phyloP scores from a whole-genome alignment of 2,329 filamentous ascomycete genomes.

The Aspergillus sp. region DNA sequence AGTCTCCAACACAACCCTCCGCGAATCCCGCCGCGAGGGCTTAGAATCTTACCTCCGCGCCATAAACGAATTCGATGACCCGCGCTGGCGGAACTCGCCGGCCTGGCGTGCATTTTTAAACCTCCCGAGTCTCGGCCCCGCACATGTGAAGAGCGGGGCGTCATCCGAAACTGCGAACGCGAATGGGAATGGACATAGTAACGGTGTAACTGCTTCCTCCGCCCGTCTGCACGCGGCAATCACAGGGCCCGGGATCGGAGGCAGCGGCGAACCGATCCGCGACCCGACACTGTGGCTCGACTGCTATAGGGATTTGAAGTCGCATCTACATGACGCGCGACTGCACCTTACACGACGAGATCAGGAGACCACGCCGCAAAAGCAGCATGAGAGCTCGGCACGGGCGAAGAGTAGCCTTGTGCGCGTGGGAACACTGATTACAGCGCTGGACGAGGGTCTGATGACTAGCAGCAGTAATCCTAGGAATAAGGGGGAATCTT shows the following conservation, averaged over 20 bases:
- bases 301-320: constrained; percentile 63
- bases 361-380: constrained; percentile 61
- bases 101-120: constrained; percentile 64
- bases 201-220: constrained; percentile 33
- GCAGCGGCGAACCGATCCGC: constrained; percentile 41
- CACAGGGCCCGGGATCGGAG: constrained; percentile 40
- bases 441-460: constrained; percentile 62
- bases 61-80: constrained; percentile 61
- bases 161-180: constrained; percentile 20
- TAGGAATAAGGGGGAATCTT: background rate
- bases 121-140: constrained; percentile 49
- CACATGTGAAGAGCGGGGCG: background rate
- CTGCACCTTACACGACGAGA: constrained; percentile 64
- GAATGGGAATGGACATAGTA: constrained; percentile 15
- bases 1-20: constrained; percentile 58
- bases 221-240: constrained; percentile 48
- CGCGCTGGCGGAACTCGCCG: constrained; percentile 61
- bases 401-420: constrained; percentile 65
- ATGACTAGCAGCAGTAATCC: constrained; percentile 37
- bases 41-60: constrained; percentile 63
- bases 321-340: constrained; percentile 63
- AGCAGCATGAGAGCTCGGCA: constrained; percentile 66
- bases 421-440: constrained; percentile 59
- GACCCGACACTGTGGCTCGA: constrained; percentile 67
- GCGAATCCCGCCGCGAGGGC: constrained; percentile 60